Conservation (phyloP, 257 asterid genomes). For the Solanum pimpinellifolium region DNA sequence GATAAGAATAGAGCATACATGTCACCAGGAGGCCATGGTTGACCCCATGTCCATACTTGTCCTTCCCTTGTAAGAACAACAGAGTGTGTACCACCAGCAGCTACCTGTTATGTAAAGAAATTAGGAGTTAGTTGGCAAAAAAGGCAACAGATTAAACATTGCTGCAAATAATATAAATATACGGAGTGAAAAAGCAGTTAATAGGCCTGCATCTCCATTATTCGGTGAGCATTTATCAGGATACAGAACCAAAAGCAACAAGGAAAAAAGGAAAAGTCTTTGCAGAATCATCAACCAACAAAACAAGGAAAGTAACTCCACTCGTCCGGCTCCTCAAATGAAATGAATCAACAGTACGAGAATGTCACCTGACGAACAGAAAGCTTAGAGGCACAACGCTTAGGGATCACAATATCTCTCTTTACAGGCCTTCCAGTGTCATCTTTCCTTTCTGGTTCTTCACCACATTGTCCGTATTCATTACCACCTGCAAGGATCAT, state of each 20-base stretch:
- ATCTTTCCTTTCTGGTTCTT: conserved; percentile 94
- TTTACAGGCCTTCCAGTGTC: conserved; percentile 76
- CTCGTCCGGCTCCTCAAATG: neutral
- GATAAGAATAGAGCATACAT: conserved; percentile 35
- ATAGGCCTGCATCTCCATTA: neutral
- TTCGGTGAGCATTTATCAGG: neutral
- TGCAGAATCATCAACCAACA: neutral
- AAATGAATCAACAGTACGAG: neutral
- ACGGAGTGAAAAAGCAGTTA: neutral
- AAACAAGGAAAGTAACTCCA: neutral
- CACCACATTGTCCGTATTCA: conserved; percentile 99
- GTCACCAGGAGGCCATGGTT: conserved; percentile 99
- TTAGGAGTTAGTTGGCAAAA: neutral
- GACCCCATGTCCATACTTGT: conserved; percentile 99
- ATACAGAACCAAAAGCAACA: neutral
- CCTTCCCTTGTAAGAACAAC: conserved; percentile 94
- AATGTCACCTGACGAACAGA: conserved; percentile 81
- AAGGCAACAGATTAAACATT: neutral
- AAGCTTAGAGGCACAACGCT: conserved; percentile 81
- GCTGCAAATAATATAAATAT: neutral
- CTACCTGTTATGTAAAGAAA: conserved; percentile 50
- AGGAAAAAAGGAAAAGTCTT: neutral
- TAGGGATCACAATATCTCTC: conserved; percentile 90
- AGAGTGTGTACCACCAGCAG: conserved; percentile 99
- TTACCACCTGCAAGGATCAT: conserved; percentile 64